A percentile compares a stretch with the other conserved stretches of the same genome.
phyloP scores from a whole-genome alignment of 164 flowering plant genomes.

The Echeveria elegans region DNA sequence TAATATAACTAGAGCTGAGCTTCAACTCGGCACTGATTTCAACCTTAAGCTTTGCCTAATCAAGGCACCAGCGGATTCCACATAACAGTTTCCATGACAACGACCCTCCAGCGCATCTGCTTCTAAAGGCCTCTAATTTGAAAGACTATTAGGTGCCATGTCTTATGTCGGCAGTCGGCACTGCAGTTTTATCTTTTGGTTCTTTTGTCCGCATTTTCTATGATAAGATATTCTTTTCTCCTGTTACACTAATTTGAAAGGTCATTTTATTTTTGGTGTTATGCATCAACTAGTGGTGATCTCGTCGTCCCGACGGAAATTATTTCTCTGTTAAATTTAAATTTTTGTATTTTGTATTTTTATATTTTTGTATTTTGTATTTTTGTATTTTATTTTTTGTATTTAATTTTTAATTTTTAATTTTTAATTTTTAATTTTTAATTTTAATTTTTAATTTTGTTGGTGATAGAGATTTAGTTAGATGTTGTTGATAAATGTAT shows the following conservation, averaged over 20 bases:
- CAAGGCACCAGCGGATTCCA: neutral
- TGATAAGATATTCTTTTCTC: neutral
- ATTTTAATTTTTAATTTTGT: no score
- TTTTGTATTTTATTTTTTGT: no score
- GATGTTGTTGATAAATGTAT: no score
- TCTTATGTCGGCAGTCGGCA: neutral
- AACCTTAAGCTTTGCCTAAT: neutral
- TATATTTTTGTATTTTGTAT: no score
- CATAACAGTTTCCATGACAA: neutral
- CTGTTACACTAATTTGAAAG: neutral
- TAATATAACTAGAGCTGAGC: no score
- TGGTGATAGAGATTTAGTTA: no score
- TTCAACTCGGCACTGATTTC: neutral
- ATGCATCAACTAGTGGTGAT: neutral
- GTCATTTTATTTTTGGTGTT: neutral
- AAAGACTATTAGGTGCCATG: slow-evolving; percentile 5
- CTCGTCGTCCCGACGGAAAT: no score
- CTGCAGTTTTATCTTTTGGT: neutral
- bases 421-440: no score
- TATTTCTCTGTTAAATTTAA: no score
- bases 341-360: no score
- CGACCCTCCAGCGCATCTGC: neutral
- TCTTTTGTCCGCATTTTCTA: neutral
- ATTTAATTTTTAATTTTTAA: no score
- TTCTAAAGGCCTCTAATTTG: neutral